Evolutionary conservation across 768 basidiomycete species (phyloP).

Genomic region (Crassisporium funariophilum): DNA sequence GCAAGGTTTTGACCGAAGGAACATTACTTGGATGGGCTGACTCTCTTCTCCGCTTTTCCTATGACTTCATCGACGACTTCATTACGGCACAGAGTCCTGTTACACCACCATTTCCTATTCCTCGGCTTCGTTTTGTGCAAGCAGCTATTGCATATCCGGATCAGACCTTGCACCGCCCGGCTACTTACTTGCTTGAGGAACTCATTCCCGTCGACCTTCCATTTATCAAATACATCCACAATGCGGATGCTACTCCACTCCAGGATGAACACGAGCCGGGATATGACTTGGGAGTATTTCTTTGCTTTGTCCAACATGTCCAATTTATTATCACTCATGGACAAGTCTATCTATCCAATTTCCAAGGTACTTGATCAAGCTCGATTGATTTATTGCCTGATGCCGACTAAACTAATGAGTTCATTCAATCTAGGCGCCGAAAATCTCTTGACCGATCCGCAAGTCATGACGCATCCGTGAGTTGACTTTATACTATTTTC

Average conservation of each 20-base stretch:
- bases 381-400: neutral
- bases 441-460: slow-evolving; percentile 14
- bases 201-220: neutral
- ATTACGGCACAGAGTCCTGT: neutral
- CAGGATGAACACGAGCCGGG: neutral
- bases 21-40: slow-evolving; percentile 8
- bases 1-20: slow-evolving; percentile 5
- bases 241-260: slow-evolving; percentile 5
- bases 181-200: slow-evolving; percentile 11
- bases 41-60: slow-evolving; percentile 1
- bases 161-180: neutral
- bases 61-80: neutral
- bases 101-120: neutral
- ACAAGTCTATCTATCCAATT: slow-evolving; percentile 12
- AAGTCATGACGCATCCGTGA: slow-evolving; percentile 20
- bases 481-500: neutral
- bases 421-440: slow-evolving; percentile 6
- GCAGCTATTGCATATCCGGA: slow-evolving; percentile 5
- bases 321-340: slow-evolving; percentile 13
- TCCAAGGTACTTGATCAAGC: slow-evolving; percentile 9
- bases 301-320: slow-evolving; percentile 18
- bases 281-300: slow-evolving; percentile 2
- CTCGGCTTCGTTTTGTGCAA: slow-evolving; percentile 6
- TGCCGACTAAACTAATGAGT: neutral
- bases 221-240: slow-evolving; percentile 18